These are phyloP conservation scores for Aspergillus funiculosus DNA, from an alignment of 495 filamentous ascomycete genomes.

Conservation along the genomic window DNA sequence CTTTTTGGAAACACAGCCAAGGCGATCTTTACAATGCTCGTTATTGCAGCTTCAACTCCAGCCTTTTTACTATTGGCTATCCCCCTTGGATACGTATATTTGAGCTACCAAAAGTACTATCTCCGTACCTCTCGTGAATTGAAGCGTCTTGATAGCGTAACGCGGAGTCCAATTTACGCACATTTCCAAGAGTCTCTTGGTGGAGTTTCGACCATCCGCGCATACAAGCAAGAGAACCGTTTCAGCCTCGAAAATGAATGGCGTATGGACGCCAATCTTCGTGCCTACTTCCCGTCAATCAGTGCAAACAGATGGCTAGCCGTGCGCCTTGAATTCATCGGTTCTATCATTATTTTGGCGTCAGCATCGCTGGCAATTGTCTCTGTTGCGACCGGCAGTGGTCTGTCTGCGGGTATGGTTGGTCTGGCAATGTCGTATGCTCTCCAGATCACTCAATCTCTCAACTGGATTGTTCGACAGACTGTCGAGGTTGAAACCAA, in stretches of 20 bases:
- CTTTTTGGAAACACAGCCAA: conserved; percentile 84
- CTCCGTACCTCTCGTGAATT: conserved; percentile 91
- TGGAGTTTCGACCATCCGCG: conserved; percentile 94
- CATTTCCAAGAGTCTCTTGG: conserved; percentile 98
- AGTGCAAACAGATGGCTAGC: conserved; percentile 96
- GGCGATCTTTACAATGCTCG: conserved; percentile 76
- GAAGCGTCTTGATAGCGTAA: conserved; percentile 93
- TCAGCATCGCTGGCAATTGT: conserved; percentile 78
- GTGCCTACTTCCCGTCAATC: conserved; percentile 95
- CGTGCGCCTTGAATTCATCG: conserved; percentile 92
- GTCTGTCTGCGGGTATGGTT: conserved; percentile 69
- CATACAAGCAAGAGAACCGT: conserved; percentile 80
- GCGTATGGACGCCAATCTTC: conserved; percentile 92
- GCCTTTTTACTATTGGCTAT: conserved; percentile 73
- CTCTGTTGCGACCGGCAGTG: conserved; percentile 66
- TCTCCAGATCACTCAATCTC: conserved; percentile 92
- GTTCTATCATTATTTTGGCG: conserved; percentile 86
- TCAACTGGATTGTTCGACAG: conserved; percentile 99
- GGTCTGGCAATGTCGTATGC: conserved; percentile 96
- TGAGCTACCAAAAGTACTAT: conserved; percentile 97
- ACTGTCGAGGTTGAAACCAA: conserved; percentile 99
- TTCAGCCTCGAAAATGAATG: conserved; percentile 95
- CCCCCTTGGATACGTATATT: conserved; percentile 74
- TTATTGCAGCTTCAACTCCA: conserved; percentile 79
- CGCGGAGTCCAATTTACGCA: conserved; percentile 90